These are phyloP conservation scores for Oemleria cerasiformis DNA, from an alignment of 306 rosid genomes.

Conservation along the genomic window DNA sequence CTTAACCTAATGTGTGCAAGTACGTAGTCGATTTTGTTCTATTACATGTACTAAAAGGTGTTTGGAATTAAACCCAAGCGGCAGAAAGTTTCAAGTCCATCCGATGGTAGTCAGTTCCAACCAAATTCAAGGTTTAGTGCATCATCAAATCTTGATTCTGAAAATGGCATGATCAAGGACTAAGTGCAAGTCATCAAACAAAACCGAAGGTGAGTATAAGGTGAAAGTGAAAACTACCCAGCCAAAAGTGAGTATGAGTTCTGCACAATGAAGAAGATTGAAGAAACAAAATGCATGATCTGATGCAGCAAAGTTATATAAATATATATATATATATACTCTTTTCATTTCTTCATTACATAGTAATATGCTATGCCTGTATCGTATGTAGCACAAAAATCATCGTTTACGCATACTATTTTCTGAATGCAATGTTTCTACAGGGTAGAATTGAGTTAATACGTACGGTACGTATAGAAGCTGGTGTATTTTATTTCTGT, in stretches of 20 bases:
- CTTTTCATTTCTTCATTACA: not conserved
- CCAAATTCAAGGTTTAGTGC: conserved; percentile 17
- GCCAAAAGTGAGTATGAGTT: conserved; percentile 66
- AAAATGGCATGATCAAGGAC: conserved; percentile 27
- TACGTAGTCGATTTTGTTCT: too few relatives aligned
- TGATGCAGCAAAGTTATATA: not conserved
- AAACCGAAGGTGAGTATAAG: conserved; percentile 32
- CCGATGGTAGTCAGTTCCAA: conserved; percentile 31
- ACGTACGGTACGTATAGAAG: too few relatives aligned
- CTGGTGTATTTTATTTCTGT: not conserved
- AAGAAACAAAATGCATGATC: conserved; percentile 19
- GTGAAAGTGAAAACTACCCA: conserved; percentile 53
- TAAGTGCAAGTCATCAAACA: conserved; percentile 30
- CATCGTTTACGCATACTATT: not conserved
- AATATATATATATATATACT: too few relatives aligned
- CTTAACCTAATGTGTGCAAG: too few relatives aligned
- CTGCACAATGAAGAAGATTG: conserved; percentile 71
- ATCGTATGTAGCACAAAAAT: not conserved
- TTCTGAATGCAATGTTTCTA: not conserved
- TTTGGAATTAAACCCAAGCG: conserved; percentile 84
- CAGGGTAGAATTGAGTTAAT: too few relatives aligned
- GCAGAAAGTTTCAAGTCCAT: conserved; percentile 43
- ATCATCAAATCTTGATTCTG: conserved; percentile 24
- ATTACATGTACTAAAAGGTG: too few relatives aligned
- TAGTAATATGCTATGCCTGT: conserved; percentile 3